These are phyloP conservation scores for Pseudonitzschia pungens DNA, from an alignment of 108 stramenopile species.

Conservation along the genomic window DNA sequence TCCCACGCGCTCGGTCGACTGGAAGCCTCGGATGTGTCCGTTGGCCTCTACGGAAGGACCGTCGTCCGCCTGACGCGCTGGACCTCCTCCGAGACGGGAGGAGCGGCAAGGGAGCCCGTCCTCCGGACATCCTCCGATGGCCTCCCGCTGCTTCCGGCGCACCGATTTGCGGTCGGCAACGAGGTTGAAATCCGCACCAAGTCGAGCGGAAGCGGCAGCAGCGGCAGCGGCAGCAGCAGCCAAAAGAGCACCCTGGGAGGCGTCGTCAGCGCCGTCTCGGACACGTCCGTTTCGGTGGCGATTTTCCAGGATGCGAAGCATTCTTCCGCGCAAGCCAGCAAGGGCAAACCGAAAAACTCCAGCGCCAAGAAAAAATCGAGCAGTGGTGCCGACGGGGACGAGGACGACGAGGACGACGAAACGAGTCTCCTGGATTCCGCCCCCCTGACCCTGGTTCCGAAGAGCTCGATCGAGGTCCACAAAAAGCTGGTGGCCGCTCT, in stretches of 20 bases:
- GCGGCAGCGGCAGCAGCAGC: background rate
- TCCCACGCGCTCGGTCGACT: slow-evolving; percentile 42
- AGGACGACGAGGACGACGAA: slow-evolving; percentile 36
- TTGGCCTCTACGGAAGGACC: slow-evolving; percentile 83
- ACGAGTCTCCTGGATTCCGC: slow-evolving; percentile 37
- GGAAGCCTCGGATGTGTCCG: slow-evolving; percentile 57
- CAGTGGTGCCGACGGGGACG: background rate
- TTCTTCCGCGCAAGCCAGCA: background rate
- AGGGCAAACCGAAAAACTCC: too few species aligned
- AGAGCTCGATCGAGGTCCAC: slow-evolving; percentile 75
- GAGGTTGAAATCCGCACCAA: slow-evolving; percentile 79
- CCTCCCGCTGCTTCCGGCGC: slow-evolving; percentile 51
- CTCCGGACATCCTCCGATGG: background rate
- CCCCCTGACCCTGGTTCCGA: slow-evolving; percentile 69
- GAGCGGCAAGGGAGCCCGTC: background rate
- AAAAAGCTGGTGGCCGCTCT: slow-evolving; percentile 60
- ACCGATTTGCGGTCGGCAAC: slow-evolving; percentile 85
- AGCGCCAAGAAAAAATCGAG: background rate
- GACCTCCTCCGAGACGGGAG: background rate
- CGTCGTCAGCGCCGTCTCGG: slow-evolving; percentile 67
- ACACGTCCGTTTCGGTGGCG: slow-evolving; percentile 67
- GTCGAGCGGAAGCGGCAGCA: slow-evolving; percentile 14
- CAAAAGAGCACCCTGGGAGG: slow-evolving; percentile 36
- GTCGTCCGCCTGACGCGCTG: slow-evolving; percentile 49
- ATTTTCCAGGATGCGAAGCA: slow-evolving; percentile 39